Base-by-base conservation (phyloP, 805 yeast species). In the Ogataea minuta region DNA sequence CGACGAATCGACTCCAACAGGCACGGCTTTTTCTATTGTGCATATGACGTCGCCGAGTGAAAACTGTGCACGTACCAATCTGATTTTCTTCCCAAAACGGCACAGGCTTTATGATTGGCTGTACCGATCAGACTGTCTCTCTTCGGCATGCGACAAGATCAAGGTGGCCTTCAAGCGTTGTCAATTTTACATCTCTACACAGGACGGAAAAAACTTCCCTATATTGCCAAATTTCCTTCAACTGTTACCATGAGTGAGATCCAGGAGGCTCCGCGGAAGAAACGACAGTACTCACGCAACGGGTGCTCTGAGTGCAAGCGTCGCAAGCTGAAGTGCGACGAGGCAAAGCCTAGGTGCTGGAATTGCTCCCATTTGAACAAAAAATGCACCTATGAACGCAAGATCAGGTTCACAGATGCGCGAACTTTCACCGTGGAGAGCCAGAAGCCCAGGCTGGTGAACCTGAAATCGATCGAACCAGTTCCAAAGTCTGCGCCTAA, bases 221-320 rank as follows among this genome's bases (percentile, higher is more conserved):
- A n/a, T 29, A 11, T 15, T 19, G 21, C 5, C 21, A 19, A 19
- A 6, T 19, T 19, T 6, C 8, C 21, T 19, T 6, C 21, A 19
- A 23, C 21, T 24, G 3, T 30, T 12, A 10, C 25, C n/a, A 37
- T 37, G 41, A 23, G 28, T 29, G 42, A 39, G 25, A 14, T 12
- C 27, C 35, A 11, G 34, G 25, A 11, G n/a, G 46, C 31, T 28
- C 48, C 46, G 2, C 44, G 34, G 32, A 66, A 67, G 52, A 69
- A 66, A 53, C 50, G 75, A 34, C 56, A 62, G 36, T 70, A 71
- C 46, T 67, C 72, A 19, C 55, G 73, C 34, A 63, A 67, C 40
- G 76, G 76, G 5, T 71, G 76, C 41, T 49, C 52, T 28, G 72
- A 68, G 45, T 71, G 76, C 52, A 71, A 70, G 50, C 46, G 69